A percentile compares a stretch with the other conserved stretches of the same genome.
These are phyloP conservation scores for Trichoderma erinaceum DNA, from an alignment of 495 filamentous ascomycete genomes.

Conservation along the genomic window DNA sequence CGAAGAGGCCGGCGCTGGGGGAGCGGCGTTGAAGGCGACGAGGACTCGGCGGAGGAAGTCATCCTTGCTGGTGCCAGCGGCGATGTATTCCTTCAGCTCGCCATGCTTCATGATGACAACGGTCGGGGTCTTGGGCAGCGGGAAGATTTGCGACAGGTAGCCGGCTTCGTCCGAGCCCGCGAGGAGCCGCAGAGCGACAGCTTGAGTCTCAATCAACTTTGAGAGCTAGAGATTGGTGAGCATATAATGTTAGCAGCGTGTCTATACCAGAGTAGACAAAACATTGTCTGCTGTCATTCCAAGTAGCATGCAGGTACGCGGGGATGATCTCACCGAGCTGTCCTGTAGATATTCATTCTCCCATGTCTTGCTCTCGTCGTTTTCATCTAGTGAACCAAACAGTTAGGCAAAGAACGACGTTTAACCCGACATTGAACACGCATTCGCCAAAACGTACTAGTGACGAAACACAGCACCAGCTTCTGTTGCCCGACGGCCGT, in stretches of 20 bases:
- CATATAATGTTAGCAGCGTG: background rate
- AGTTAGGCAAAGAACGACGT: conserved; percentile 17
- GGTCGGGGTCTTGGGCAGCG: conserved; percentile 64
- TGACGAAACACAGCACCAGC: conserved; percentile 43
- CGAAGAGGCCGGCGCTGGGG: conserved; percentile 14
- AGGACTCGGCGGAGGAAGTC: conserved; percentile 49
- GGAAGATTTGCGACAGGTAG: conserved; percentile 74
- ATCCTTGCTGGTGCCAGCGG: conserved; percentile 49
- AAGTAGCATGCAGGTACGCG: background rate
- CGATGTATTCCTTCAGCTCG: conserved; percentile 59
- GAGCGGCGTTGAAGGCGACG: conserved; percentile 28
- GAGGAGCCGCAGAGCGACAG: conserved; percentile 61
- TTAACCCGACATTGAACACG: background rate
- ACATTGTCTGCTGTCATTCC: background rate
- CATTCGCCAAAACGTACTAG: conserved; percentile 31
- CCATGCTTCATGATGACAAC: conserved; percentile 68
- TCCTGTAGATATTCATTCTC: conserved; percentile 66
- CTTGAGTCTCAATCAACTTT: conserved; percentile 46
- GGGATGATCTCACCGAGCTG: conserved; percentile 42
- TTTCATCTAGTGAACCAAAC: conserved; percentile 45
- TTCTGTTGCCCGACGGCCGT: conserved; percentile 58
- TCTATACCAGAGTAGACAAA: no score
- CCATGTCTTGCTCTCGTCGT: conserved; percentile 62
- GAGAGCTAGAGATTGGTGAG: conserved; percentile 31
- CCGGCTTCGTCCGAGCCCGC: conserved; percentile 71